Conservation (phyloP, 495 filamentous ascomycete species). For the Penicillium alfredii region DNA sequence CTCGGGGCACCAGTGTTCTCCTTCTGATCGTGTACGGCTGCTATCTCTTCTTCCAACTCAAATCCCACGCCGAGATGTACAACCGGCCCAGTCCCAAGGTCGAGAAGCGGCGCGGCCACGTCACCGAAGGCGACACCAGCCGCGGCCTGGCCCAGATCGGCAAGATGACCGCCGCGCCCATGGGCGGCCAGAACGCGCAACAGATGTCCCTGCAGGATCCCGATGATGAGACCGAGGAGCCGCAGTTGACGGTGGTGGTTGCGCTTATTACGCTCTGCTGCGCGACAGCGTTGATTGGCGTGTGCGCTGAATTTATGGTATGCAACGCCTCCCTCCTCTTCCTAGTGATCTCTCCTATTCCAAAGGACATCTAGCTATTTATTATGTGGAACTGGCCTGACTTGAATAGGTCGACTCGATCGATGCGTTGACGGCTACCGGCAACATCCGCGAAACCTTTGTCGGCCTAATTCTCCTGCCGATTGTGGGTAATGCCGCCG, state of each 20-base stretch:
- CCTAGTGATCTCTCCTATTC: too few relatives aligned
- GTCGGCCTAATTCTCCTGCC: conserved; percentile 79
- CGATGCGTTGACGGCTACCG: conserved; percentile 53
- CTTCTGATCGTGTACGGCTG: conserved; percentile 70
- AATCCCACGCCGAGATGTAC: conserved; percentile 69
- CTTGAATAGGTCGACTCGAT: conserved; percentile 67
- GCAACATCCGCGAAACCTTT: conserved; percentile 63
- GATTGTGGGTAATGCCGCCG: conserved; percentile 86
- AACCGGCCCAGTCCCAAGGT: conserved; percentile 66
- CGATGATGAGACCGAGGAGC: conserved; percentile 62
- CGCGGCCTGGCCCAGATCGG: conserved; percentile 58
- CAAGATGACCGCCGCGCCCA: conserved; percentile 37
- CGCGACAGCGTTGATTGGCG: conserved; percentile 73
- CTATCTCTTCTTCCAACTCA: conserved; percentile 78
- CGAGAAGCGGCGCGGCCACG: conserved; percentile 47
- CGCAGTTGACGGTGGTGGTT: conserved; percentile 61
- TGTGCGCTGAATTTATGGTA: conserved; percentile 88
- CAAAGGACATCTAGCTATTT: too few relatives aligned
- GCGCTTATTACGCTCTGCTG: conserved; percentile 64
- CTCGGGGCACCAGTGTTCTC: conserved; percentile 69
- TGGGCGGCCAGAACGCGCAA: conserved; percentile 36
- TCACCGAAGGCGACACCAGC: conserved; percentile 51
- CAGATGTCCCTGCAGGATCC: conserved; percentile 41
- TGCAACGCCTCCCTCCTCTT: too few relatives aligned
- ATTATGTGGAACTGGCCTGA: too few relatives aligned